Conservation (phyloP, 2,329 filamentous ascomycete species). For the Davidsoniella neocaledoniae region DNA sequence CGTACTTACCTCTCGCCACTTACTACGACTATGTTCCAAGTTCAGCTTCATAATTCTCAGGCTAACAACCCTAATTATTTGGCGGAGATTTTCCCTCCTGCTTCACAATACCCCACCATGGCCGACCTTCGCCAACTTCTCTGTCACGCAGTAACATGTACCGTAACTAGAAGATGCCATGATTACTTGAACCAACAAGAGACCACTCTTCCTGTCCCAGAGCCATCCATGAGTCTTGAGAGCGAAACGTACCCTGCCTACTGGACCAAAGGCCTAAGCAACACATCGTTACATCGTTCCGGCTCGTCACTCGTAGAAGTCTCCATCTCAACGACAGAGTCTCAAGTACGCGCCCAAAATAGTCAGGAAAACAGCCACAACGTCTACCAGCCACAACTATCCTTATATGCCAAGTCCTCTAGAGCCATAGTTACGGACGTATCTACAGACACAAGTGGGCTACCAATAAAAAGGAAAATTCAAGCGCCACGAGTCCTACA, state of each 20-base stretch:
- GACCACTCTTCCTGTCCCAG: background rate
- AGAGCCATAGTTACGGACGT: too few relatives aligned
- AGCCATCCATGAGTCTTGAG: too few relatives aligned
- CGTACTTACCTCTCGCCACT: constrained; percentile 28
- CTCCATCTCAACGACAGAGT: background rate
- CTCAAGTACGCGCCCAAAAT: background rate
- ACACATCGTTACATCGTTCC: background rate
- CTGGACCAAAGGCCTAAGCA: constrained; percentile 4
- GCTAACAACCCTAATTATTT: constrained; percentile 18
- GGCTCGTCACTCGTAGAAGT: too few relatives aligned
- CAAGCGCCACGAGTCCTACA: too few relatives aligned
- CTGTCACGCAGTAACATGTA: constrained; percentile 25
- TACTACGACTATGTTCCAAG: constrained; percentile 28
- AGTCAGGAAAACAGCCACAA: too few relatives aligned
- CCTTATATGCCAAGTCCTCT: too few relatives aligned
- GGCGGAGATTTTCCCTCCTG: constrained; percentile 25
- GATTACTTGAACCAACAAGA: constrained; percentile 13
- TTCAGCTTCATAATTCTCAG: constrained; percentile 15
- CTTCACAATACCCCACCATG: constrained; percentile 28
- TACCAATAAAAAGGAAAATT: too few relatives aligned
- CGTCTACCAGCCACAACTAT: too few relatives aligned
- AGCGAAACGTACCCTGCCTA: background rate
- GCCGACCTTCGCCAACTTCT: constrained; percentile 30
- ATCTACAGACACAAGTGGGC: too few relatives aligned
- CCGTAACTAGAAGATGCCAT: constrained; percentile 23